Evolutionary conservation across 768 basidiomycete genomes (phyloP).

Genomic region (Pulveroboletus frians): DNA sequence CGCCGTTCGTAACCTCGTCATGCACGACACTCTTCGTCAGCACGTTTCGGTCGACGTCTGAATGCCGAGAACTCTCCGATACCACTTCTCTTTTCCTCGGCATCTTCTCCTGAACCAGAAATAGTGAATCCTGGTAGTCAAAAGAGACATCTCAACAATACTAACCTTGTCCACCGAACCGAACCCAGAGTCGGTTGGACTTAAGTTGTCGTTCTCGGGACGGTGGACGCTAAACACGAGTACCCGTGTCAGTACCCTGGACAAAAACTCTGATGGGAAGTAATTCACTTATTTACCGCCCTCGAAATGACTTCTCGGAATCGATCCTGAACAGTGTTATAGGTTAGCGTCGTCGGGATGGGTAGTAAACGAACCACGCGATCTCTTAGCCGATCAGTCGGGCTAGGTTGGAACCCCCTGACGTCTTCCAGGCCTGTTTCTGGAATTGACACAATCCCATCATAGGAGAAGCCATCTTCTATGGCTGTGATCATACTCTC

Average conservation of each 20-base stretch:
- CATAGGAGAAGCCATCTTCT: not conserved
- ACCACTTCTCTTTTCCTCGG: not conserved
- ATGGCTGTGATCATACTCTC: constrained; percentile 2
- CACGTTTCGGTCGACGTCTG: too few relatives aligned
- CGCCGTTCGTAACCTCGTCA: not conserved
- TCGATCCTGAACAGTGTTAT: not conserved
- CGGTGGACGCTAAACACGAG: not conserved
- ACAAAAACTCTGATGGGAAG: not conserved
- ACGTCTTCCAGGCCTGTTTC: not conserved
- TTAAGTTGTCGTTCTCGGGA: not conserved
- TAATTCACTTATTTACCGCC: not conserved
- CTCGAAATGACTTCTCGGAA: not conserved
- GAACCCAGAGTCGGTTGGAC: not conserved
- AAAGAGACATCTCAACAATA: not conserved
- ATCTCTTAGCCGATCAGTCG: not conserved
- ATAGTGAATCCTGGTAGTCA: not conserved
- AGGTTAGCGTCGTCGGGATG: not conserved
- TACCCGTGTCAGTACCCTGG: not conserved
- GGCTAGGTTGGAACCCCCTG: not conserved
- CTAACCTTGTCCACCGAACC: not conserved
- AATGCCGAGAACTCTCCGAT: not conserved
- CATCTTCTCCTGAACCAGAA: not conserved
- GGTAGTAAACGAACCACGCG: not conserved
- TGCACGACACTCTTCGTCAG: too few relatives aligned
- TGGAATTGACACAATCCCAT: not conserved